phyloP scores from a whole-genome alignment of 345 rosid species.

The Microcos paniculata region DNA sequence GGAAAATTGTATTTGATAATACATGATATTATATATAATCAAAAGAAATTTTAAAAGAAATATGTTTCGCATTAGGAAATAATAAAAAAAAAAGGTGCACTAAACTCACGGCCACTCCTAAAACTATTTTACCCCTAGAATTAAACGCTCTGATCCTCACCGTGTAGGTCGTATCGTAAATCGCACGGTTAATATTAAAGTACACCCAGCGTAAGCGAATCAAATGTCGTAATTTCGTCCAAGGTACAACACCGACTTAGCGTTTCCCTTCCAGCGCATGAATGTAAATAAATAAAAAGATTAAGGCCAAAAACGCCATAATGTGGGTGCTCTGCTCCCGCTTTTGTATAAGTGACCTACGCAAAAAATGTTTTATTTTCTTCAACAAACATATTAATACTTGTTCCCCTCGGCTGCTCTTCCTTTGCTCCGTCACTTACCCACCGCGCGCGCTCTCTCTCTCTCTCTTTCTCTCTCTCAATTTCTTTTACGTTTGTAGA shows the following conservation, averaged over 20 bases:
- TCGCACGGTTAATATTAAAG: background rate
- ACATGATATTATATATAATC: too few relatives aligned
- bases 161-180: background rate
- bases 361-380: background rate
- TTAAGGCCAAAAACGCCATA: background rate
- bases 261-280: background rate
- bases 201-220: background rate
- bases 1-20: too few relatives aligned
- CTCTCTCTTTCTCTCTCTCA: background rate
- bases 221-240: background rate
- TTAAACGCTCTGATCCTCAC: background rate
- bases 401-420: conserved; percentile 1
- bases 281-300: background rate
- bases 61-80: too few relatives aligned
- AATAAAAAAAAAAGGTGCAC: too few relatives aligned
- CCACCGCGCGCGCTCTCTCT: background rate
- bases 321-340: background rate
- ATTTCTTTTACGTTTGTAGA: background rate
- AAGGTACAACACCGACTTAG: background rate
- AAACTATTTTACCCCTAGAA: too few relatives aligned
- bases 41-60: too few relatives aligned
- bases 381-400: conserved; percentile 7
- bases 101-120: too few relatives aligned
- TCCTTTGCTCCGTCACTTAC: background rate
- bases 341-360: conserved; percentile 10